A percentile compares a stretch with the other conserved stretches of the same genome.
Evolutionary conservation across 495 filamentous ascomycete species (phyloP).

Genomic region (Penicillium longicatenatum): DNA sequence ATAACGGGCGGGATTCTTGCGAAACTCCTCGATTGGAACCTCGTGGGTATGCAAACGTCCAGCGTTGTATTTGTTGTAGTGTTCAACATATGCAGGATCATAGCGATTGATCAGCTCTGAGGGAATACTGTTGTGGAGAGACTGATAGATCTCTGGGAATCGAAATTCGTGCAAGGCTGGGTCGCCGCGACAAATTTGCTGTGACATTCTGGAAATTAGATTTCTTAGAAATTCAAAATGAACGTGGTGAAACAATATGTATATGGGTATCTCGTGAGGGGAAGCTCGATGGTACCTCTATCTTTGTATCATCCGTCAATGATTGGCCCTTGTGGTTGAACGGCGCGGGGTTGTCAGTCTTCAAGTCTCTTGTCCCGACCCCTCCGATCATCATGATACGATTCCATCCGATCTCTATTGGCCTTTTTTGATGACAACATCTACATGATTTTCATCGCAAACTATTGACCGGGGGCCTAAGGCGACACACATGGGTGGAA

Average conservation of each 20-base stretch:
- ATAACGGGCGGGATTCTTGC: conserved; percentile 42
- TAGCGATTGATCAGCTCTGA: conserved; percentile 32
- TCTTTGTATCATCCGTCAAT: not conserved
- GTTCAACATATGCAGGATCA: conserved; percentile 38
- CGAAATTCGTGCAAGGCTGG: conserved; percentile 27
- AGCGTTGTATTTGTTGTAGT: conserved; percentile 43
- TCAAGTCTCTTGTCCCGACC: not conserved
- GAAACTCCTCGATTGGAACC: conserved; percentile 46
- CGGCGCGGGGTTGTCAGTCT: conserved; percentile 2
- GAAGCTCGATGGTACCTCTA: not conserved
- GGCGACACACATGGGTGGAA: not conserved
- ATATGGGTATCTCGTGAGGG: not conserved
- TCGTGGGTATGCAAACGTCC: conserved; percentile 45
- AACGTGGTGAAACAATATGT: not conserved
- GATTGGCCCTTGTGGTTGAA: conserved; percentile 1
- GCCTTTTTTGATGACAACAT: not conserved
- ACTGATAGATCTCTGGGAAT: conserved; percentile 25
- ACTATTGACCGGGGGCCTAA: no score
- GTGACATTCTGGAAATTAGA: conserved; percentile 12
- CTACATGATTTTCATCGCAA: not conserved
- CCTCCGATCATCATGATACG: conserved; percentile 1
- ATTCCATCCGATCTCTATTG: not conserved
- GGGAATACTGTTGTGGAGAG: conserved; percentile 43
- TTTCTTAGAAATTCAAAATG: not conserved
- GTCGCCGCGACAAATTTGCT: conserved; percentile 2